Percentiles rank a stretch among this genome's conserved stretches.
Evolutionary conservation across 73 alveolate species (phyloP).

Genomic region (Durusdinium trenchii): DNA sequence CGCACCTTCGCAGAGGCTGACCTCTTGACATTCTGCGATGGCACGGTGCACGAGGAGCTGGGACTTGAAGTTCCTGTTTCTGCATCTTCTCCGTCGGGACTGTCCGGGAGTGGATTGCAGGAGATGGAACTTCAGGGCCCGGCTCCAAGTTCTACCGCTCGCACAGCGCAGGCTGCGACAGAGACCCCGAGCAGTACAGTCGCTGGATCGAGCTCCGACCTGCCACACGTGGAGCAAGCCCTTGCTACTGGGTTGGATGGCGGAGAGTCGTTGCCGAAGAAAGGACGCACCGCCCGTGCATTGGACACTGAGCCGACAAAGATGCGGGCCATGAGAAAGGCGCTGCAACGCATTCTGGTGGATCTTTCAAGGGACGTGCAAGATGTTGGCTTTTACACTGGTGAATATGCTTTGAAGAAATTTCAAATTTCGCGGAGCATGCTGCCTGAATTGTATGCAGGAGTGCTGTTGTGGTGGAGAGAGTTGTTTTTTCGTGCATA

Average conservation of each 20-base stretch:
- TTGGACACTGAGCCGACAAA: not conserved
- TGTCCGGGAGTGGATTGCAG: too few relatives aligned
- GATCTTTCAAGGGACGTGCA: not conserved
- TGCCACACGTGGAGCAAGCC: too few relatives aligned
- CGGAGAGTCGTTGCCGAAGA: not conserved
- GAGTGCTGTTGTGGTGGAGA: too few relatives aligned
- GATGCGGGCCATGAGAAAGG: not conserved
- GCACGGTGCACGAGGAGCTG: not conserved
- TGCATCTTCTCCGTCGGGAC: not conserved
- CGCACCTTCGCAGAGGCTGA: not conserved
- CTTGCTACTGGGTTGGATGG: too few relatives aligned
- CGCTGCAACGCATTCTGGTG: not conserved
- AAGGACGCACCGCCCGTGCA: not conserved
- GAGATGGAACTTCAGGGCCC: not conserved
- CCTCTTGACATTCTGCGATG: not conserved
- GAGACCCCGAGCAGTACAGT: too few relatives aligned
- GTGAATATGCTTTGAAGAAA: conserved; percentile 30
- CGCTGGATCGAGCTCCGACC: too few relatives aligned
- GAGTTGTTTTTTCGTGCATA: too few relatives aligned
- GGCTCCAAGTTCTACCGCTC: not conserved
- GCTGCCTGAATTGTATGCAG: conserved; percentile 44
- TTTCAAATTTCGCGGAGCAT: not conserved
- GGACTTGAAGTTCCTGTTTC: not conserved
- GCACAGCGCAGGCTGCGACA: not conserved
- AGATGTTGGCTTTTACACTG: conserved; percentile 14